Evolutionary conservation across 2,329 filamentous ascomycete genomes (phyloP), one percentile per base, ranked within the genome.

Genomic region (Aspergillus clavatus): DNA sequence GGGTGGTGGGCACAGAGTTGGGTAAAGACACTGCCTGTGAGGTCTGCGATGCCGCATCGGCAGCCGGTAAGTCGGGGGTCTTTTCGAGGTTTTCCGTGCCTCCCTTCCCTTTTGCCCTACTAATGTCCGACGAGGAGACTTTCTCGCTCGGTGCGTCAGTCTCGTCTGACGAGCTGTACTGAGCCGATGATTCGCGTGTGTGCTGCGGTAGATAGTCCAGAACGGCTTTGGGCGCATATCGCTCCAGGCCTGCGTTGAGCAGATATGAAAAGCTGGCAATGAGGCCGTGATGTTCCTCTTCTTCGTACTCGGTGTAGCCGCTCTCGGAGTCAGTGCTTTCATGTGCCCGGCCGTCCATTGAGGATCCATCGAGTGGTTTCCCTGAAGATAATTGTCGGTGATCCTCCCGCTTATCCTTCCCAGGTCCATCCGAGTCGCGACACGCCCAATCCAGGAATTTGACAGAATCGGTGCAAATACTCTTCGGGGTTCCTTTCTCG

Each of bases 401-500:
- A 11, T 6, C 19, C 5, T 38, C 23, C 7, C 33, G 21, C 19
- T 31, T 19, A 36, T 53, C 48, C 18, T 67, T 58, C 12, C 69
- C 67, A 4, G 69, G 64, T 8, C 67, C 61, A 28, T 75, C 69
- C 7, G 76, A 71, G 43, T 73, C 72, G 24, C 72, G 69, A 51
- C 76, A 77, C 3, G 82, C 83, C 89, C 89, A 95, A 46, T 89
- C 80, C 11, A 93, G 64, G 55, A 95, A 94, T 65, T 90, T 93
- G 42, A 78, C 78, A 0, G 89, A 86, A 63, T 95, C 89, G 33
- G 76, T 76, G 21, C 88, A 78, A 56, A 95, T 93, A 27, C 87
- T 87, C 8, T 78, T 81, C 0, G 89, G 89, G 0, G 89, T 95
- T 23, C 86, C 87, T 61, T 87, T 83, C 59, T 95, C 89, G n/a